phyloP scores from a whole-genome alignment of 1,284 basidiomycete species.

The Boletellus deceptivus region DNA sequence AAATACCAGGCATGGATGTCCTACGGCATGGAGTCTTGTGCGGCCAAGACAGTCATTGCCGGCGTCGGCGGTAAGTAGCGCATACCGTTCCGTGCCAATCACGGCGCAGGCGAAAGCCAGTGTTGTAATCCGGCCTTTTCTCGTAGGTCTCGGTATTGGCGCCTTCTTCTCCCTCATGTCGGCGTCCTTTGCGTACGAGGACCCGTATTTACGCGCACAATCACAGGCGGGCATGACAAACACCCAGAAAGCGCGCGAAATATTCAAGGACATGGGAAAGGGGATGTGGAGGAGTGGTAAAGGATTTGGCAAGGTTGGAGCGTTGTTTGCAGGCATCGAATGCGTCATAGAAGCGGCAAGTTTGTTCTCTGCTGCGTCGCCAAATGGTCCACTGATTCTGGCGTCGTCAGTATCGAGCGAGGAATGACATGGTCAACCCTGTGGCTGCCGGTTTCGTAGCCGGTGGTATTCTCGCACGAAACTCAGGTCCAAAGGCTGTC shows the following conservation, averaged over 20 bases:
- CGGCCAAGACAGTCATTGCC: constrained; percentile 76
- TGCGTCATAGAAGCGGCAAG: constrained; percentile 94
- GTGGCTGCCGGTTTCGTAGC: constrained; percentile 70
- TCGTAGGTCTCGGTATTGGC: constrained; percentile 83
- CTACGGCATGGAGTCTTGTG: constrained; percentile 81
- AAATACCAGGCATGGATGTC: constrained; percentile 74
- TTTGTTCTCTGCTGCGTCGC: constrained; percentile 22
- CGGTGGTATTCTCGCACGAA: constrained; percentile 81
- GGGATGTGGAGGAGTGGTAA: constrained; percentile 91
- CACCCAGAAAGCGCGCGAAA: constrained; percentile 78
- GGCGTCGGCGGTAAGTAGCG: constrained; percentile 70
- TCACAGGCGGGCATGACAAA: constrained; percentile 58
- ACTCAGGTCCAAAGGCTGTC: constrained; percentile 81
- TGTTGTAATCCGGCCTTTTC: background rate
- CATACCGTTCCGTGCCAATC: background rate
- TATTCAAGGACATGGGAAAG: constrained; percentile 94
- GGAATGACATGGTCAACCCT: constrained; percentile 89
- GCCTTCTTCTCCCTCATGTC: constrained; percentile 98
- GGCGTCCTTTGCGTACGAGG: constrained; percentile 92
- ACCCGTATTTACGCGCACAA: constrained; percentile 78
- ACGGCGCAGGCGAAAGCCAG: constrained; percentile 5
- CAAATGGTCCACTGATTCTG: constrained; percentile 1
- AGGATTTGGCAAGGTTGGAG: constrained; percentile 94
- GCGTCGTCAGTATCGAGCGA: constrained; percentile 80
- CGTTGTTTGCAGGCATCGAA: constrained; percentile 90